phyloP scores from a whole-genome alignment of 2,329 filamentous ascomycete genomes.

The Aphanocladium album region DNA sequence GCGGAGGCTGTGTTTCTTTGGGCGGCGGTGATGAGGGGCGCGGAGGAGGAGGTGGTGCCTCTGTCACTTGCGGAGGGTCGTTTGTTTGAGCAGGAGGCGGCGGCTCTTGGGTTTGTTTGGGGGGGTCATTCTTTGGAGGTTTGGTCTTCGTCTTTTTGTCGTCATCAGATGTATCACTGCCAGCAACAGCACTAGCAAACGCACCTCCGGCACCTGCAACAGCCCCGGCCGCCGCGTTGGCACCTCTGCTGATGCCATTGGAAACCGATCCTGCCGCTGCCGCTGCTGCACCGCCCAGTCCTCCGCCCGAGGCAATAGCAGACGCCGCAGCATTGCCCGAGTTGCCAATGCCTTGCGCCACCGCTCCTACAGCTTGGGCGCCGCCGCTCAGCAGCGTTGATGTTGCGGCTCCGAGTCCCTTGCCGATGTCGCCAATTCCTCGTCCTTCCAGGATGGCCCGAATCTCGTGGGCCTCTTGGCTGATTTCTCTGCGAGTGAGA shows the following conservation, averaged over 20 bases:
- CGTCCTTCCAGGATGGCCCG: slow-evolving; percentile 1
- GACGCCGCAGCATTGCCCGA: neutral
- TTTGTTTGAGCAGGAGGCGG: neutral
- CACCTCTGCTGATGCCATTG: neutral
- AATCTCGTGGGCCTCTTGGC: slow-evolving; percentile 5
- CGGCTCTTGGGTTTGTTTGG: neutral
- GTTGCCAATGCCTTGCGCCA: neutral
- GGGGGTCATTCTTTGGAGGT: neutral
- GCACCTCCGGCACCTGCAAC: neutral
- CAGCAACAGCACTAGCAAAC: neutral
- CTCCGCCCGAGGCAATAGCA: neutral
- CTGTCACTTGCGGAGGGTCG: neutral
- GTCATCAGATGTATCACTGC: neutral
- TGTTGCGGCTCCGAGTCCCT: neutral
- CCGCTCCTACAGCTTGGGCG: neutral
- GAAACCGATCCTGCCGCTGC: neutral
- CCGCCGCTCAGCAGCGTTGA: neutral
- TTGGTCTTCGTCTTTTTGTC: neutral
- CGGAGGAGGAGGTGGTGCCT: neutral
- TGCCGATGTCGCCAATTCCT: neutral
- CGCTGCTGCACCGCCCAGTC: neutral
- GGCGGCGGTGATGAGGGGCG: neutral
- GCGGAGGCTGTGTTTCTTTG: neutral
- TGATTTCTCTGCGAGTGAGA: neutral
- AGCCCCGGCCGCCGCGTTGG: neutral